Evolutionary conservation across 176 grass and related monocot species (phyloP).

Genomic region (Eleusine coracana): DNA sequence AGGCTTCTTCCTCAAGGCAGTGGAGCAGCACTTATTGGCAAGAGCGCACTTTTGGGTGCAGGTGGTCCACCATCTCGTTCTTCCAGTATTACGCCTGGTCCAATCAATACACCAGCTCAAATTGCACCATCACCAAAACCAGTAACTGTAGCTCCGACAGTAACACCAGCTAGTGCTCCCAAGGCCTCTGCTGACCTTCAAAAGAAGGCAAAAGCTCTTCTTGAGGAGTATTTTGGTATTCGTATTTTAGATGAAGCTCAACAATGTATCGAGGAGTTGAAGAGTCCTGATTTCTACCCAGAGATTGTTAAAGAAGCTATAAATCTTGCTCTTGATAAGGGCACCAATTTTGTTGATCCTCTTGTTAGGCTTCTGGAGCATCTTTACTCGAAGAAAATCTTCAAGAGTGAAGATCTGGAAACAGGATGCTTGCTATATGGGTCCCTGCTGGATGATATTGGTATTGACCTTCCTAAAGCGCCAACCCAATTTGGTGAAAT

Average conservation of each 20-base stretch:
- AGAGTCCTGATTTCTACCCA: constrained; percentile 67
- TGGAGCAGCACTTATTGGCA: constrained; percentile 62
- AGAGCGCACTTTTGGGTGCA: constrained; percentile 67
- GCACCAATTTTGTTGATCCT: constrained; percentile 62
- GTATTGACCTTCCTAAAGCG: constrained; percentile 91
- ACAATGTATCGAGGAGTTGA: constrained; percentile 91
- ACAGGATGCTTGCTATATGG: constrained; percentile 76
- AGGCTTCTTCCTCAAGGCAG: constrained; percentile 84
- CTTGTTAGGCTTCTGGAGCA: constrained; percentile 72
- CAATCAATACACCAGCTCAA: constrained; percentile 42
- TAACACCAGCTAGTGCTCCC: constrained; percentile 45
- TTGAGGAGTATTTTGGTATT: constrained; percentile 90
- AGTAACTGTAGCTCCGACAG: constrained; percentile 39
- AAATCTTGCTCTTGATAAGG: constrained; percentile 84
- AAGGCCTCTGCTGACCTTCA: constrained; percentile 61
- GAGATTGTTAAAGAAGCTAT: constrained; percentile 95
- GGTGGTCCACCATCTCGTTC: constrained; percentile 44
- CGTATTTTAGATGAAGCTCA: constrained; percentile 87
- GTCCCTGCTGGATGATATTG: constrained; percentile 80
- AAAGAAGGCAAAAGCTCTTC: constrained; percentile 86
- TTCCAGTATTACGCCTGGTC: constrained; percentile 33
- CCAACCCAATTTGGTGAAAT: constrained; percentile 82
- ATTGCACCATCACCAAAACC: constrained; percentile 47
- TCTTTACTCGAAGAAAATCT: constrained; percentile 65
- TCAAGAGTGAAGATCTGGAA: constrained; percentile 65